phyloP scores from a whole-genome alignment of 495 filamentous ascomycete genomes.

The Lentithecium fluviatile region DNA sequence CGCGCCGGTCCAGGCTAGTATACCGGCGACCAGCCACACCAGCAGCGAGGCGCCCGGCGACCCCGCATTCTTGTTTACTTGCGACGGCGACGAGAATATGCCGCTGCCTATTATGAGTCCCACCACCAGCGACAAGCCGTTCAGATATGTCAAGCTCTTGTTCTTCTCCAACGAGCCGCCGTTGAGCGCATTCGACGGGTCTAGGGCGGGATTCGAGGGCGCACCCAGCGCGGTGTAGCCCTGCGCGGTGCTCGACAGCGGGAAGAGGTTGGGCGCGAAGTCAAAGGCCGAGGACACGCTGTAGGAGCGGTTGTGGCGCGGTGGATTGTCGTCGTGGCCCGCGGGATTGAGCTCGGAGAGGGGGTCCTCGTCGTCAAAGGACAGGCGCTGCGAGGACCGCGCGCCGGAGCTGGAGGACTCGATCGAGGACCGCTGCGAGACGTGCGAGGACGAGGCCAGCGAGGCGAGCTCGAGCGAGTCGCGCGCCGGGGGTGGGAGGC shows the following conservation, averaged over 20 bases:
- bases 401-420: constrained; percentile 80
- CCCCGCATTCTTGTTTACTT: constrained; percentile 89
- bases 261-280: constrained; percentile 86
- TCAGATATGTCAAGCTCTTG: constrained; percentile 92
- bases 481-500: constrained; percentile 55
- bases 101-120: constrained; percentile 96
- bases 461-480: constrained; percentile 97
- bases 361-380: constrained; percentile 82
- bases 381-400: constrained; percentile 86
- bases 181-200: constrained; percentile 50
- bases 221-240: constrained; percentile 81
- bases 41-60: constrained; percentile 88
- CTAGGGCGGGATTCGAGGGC: constrained; percentile 54
- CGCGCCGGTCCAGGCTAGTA: constrained; percentile 94
- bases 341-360: constrained; percentile 60
- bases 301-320: constrained; percentile 66
- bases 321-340: constrained; percentile 48
- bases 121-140: constrained; percentile 85
- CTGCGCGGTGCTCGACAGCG: constrained; percentile 76
- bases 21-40: constrained; percentile 84
- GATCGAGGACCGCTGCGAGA: constrained; percentile 58
- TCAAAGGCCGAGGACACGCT: constrained; percentile 92
- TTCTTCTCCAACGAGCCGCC: constrained; percentile 77
- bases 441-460: constrained; percentile 75
- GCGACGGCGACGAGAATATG: constrained; percentile 92